Percentiles rank a stretch among this genome's conserved stretches.
These are phyloP conservation scores for Gynandropsis gynandra DNA, from an alignment of 345 rosid species.

Conservation along the genomic window DNA sequence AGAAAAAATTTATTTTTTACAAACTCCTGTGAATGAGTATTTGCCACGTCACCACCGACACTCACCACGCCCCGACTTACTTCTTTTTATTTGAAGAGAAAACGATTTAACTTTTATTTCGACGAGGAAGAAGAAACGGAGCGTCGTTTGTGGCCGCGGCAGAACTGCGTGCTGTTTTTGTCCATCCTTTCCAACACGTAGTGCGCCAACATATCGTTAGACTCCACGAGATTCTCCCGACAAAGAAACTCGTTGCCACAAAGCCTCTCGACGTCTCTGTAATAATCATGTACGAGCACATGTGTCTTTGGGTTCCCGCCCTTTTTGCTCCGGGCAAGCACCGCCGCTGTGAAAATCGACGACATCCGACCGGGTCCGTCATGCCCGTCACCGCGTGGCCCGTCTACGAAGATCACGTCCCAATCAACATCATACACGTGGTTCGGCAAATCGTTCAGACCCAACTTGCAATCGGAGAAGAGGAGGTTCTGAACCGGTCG, in stretches of 20 bases:
- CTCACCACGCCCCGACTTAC: conserved; percentile 12
- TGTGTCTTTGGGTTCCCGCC: conserved; percentile 67
- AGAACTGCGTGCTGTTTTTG: conserved; percentile 35
- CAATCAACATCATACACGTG: conserved; percentile 90
- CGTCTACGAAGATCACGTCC: conserved; percentile 94
- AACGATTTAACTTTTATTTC: conserved; percentile 12
- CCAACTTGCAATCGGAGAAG: conserved; percentile 80
- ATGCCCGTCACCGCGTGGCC: conserved; percentile 76
- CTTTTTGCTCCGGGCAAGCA: conserved; percentile 80
- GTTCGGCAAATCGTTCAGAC: conserved; percentile 84
- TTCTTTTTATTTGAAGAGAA: conserved; percentile 3
- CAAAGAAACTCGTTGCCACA: conserved; percentile 89
- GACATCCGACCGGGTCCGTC: conserved; percentile 82
- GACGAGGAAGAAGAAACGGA: conserved; percentile 16
- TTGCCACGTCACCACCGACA: too few species aligned
- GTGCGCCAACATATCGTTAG: conserved; percentile 66
- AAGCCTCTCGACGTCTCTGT: conserved; percentile 63
- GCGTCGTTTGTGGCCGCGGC: conserved; percentile 24
- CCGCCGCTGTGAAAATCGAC: conserved; percentile 87
- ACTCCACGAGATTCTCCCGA: conserved; percentile 63
- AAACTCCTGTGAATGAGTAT: conserved; percentile 6
- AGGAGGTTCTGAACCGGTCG: conserved; percentile 84
- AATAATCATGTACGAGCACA: conserved; percentile 78
- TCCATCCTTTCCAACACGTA: conserved; percentile 79
- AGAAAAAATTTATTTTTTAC: conserved; percentile 16